phyloP scores from a whole-genome alignment of 345 rosid genomes.

The Pelargonium nanum region DNA sequence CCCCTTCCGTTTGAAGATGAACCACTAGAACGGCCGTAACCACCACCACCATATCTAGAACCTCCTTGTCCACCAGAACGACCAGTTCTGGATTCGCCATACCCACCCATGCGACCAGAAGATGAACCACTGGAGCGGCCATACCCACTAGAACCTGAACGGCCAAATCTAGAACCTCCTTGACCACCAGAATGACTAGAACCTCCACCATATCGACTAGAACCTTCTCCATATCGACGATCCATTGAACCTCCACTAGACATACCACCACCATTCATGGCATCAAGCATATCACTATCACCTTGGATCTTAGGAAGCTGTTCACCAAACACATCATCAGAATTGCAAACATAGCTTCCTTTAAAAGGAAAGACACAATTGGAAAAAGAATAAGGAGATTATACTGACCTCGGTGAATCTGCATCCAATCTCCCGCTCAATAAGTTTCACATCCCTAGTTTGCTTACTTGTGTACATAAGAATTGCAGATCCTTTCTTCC shows the following conservation, averaged over 20 bases:
- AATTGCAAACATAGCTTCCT: neutral
- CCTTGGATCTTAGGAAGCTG: constrained; percentile 68
- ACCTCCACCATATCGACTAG: constrained; percentile 10
- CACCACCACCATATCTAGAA: constrained; percentile 30
- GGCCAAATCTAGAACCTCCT: constrained; percentile 24
- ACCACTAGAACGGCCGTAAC: constrained; percentile 21
- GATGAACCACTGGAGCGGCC: neutral
- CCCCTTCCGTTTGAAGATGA: neutral
- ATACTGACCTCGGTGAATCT: constrained; percentile 61
- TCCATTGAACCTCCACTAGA: constrained; percentile 14
- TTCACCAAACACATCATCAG: neutral
- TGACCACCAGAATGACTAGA: neutral
- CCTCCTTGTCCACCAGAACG: constrained; percentile 35
- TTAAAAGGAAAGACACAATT: neutral
- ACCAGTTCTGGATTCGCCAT: constrained; percentile 26
- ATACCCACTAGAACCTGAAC: neutral
- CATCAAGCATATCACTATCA: constrained; percentile 40
- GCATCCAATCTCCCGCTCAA: constrained; percentile 93
- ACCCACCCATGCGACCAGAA: neutral
- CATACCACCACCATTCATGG: constrained; percentile 28
- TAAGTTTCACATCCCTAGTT: constrained; percentile 43
- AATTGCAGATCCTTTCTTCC: constrained; percentile 90
- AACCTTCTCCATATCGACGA: constrained; percentile 4
- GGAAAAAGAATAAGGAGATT: constrained; percentile 3
- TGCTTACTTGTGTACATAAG: constrained; percentile 67